Evolutionary conservation across 345 rosid species (phyloP).

Genomic region (Gossypium arboreum): DNA sequence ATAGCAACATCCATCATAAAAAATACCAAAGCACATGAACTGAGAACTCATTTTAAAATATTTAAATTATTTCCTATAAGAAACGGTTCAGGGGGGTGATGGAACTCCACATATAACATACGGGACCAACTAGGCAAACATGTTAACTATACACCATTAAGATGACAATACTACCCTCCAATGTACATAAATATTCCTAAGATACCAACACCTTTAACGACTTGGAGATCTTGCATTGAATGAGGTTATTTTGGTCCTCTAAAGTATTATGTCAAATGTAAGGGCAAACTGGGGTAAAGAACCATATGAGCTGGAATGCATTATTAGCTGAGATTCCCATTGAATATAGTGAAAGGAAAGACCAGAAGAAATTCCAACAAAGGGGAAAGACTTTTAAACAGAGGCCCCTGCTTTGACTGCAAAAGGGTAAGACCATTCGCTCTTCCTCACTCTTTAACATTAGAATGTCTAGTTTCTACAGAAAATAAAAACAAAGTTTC

Average conservation of each 20-base stretch:
- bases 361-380: conserved; percentile 10
- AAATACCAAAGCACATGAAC: neutral
- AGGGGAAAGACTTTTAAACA: conserved; percentile 8
- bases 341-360: conserved; percentile 15
- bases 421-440: neutral
- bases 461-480: neutral
- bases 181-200: conserved; percentile 1
- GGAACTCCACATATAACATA: conserved; percentile 3
- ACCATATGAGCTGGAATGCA: conserved; percentile 54
- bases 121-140: conserved; percentile 10
- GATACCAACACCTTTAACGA: conserved; percentile 9
- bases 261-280: neutral
- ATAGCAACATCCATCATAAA: conserved; percentile 9
- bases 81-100: neutral
- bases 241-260: conserved; percentile 40
- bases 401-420: conserved; percentile 11
- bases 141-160: neutral
- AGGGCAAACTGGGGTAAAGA: conserved; percentile 8
- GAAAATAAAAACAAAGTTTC: neutral
- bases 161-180: conserved; percentile 25
- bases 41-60: neutral
- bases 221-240: neutral
- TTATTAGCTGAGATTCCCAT: conserved; percentile 36
- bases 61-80: neutral
- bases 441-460: conserved; percentile 1